A percentile compares a stretch with the other conserved stretches of the same genome.
phyloP scores from a whole-genome alignment of 805 yeast species.

The Maudiozyma turicensis region DNA sequence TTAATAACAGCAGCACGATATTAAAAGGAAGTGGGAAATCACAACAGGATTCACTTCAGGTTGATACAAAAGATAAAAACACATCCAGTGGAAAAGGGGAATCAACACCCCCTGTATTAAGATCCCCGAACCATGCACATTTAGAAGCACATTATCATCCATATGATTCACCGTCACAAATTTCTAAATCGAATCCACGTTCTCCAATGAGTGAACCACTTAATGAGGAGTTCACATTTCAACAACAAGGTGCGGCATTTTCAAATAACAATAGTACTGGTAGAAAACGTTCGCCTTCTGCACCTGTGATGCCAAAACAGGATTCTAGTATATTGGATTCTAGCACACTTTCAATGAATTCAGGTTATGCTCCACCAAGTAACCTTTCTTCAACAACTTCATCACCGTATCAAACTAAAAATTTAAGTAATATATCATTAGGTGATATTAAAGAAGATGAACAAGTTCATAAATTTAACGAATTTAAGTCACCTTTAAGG shows the following conservation, averaged over 20 bases:
- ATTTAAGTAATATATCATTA: slow-evolving; percentile 22
- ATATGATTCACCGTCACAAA: slow-evolving; percentile 1
- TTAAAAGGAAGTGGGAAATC: not conserved
- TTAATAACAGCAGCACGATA: slow-evolving; percentile 1
- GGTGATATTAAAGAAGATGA: slow-evolving; percentile 30
- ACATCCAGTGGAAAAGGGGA: not conserved
- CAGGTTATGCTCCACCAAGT: not conserved
- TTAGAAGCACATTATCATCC: slow-evolving; percentile 9
- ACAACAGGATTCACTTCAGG: not conserved
- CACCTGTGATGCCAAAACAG: slow-evolving; percentile 6
- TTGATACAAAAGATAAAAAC: not conserved
- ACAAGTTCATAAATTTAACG: slow-evolving; percentile 8
- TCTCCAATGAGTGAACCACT: not conserved
- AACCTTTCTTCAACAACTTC: slow-evolving; percentile 27
- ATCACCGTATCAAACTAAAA: slow-evolving; percentile 1
- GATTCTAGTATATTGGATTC: not conserved
- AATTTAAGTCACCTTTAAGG: not conserved
- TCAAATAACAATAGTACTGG: not conserved
- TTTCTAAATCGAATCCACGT: not conserved
- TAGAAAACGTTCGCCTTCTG: slow-evolving; percentile 18
- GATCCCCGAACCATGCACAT: slow-evolving; percentile 7
- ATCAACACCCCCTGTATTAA: not conserved
- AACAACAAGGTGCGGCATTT: not conserved
- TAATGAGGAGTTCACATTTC: not conserved
- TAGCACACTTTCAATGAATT: not conserved